These are phyloP conservation scores for Excoecaria agallocha DNA, from an alignment of 345 rosid species.

Conservation along the genomic window DNA sequence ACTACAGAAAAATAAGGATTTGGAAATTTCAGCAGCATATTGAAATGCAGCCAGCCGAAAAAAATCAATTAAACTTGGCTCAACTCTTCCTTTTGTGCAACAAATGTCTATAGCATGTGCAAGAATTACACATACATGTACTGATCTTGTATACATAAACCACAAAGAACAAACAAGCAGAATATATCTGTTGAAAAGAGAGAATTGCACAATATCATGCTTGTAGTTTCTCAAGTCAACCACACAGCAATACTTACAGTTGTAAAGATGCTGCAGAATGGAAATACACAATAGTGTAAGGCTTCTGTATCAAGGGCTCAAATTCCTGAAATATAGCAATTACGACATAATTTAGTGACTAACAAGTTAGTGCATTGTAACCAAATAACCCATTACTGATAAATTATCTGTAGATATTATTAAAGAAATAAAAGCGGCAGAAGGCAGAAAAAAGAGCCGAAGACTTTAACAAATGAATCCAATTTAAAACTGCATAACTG, in stretches of 20 bases:
- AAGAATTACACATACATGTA: background rate
- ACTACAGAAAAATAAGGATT: background rate
- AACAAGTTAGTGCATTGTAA: background rate
- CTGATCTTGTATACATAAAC: background rate
- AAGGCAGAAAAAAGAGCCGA: background rate
- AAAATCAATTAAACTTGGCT: background rate
- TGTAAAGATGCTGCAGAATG: conserved; percentile 95
- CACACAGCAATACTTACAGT: conserved; percentile 73
- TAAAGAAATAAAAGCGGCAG: too few relatives aligned
- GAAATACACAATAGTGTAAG: conserved; percentile 83
- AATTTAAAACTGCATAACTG: background rate
- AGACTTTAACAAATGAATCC: background rate
- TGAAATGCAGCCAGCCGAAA: background rate
- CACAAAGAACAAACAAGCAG: background rate
- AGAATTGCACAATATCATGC: background rate
- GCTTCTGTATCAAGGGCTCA: conserved; percentile 94
- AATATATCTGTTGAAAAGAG: conserved; percentile 15
- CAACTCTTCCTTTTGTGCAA: background rate
- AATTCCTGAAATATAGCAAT: conserved; percentile 67
- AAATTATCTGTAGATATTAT: background rate
- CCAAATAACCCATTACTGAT: background rate
- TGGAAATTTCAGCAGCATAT: background rate
- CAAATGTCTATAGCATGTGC: background rate
- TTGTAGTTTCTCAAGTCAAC: conserved; percentile 11
- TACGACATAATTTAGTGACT: conserved; percentile 7